Evolutionary conservation across 495 filamentous ascomycete genomes (phyloP), one percentile per base, ranked within the genome.

Genomic region (Talaromyces borbonicus): DNA sequence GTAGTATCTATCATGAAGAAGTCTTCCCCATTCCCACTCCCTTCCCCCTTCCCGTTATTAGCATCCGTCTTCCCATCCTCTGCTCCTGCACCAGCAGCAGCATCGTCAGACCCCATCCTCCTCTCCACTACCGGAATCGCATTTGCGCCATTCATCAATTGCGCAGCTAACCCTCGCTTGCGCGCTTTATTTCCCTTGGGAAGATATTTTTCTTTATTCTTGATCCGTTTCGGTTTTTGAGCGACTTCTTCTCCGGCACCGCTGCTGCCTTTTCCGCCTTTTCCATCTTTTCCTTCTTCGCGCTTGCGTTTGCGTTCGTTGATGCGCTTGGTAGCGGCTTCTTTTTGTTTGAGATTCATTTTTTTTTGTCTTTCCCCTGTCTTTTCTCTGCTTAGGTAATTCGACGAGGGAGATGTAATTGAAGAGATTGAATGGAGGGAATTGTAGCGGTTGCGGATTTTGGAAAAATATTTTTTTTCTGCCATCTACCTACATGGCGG

Each of bases 271-370:
- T n/a, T n/a, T n/a, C n/a, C n/a, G n/a, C n/a, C n/a, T n/a, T n/a
- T n/a, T n/a, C n/a, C n/a, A n/a, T n/a, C n/a, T n/a, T n/a, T 8
- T 37, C n/a, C 39, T 42, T 49, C 37, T 27, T 39, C 33, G 37
- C 46, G 60, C 58, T 72, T 72, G 62, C 68, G 68, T 58, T 67
- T 69, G 52, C 66, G 69, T 51, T 69, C 63, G 42, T 61, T 55
- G 62, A 68, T 71, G 57, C 44, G 60, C 32, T 45, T n/a, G 25
- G 45, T 36, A 15, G 33, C 11, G 7, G 29, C 16, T 36, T 47
- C 11, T 33, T 31, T 35, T 26, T 35, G 44, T 37, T 46, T 47
- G 38, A 41, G 20, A 6, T 23, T 25, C 38, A 25, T 38, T 38
- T 38, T 18, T n/a, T n/a, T 5, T n/a, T n/a, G 12, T 12, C 3